phyloP scores from a whole-genome alignment of 352 stramenopile species.

The Phytopythium litorale region DNA sequence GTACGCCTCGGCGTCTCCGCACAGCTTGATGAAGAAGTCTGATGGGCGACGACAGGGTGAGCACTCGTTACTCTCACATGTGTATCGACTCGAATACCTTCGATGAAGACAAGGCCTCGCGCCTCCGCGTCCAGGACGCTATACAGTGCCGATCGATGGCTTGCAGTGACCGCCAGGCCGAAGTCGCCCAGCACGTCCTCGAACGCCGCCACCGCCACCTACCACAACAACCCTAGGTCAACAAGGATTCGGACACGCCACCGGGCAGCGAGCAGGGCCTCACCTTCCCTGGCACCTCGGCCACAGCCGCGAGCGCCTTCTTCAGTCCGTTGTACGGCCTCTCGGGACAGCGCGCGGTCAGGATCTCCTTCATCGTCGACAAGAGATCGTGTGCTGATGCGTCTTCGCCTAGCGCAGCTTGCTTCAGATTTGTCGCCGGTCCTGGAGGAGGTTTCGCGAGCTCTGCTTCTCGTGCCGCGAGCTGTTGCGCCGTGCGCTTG shows the following conservation, averaged over 20 bases:
- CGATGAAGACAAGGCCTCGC: constrained; percentile 56
- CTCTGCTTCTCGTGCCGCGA: constrained; percentile 12
- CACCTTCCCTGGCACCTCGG: constrained; percentile 72
- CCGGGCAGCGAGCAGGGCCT: not conserved
- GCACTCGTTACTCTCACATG: not conserved
- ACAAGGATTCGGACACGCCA: not conserved
- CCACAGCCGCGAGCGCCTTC: constrained; percentile 64
- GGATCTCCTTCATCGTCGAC: constrained; percentile 64
- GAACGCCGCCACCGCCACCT: constrained; percentile 66
- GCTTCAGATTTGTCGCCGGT: constrained; percentile 40
- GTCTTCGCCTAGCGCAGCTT: constrained; percentile 35
- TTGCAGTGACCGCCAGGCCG: constrained; percentile 35
- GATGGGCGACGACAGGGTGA: not conserved
- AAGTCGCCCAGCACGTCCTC: constrained; percentile 73
- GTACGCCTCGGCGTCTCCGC: constrained; percentile 56
- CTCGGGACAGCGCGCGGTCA: constrained; percentile 46
- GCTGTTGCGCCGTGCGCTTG: constrained; percentile 16
- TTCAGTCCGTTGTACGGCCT: constrained; percentile 78
- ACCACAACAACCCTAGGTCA: not conserved
- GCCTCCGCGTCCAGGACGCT: constrained; percentile 50
- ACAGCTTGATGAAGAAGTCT: constrained; percentile 82
- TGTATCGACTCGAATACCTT: constrained; percentile 29
- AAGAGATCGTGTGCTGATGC: constrained; percentile 63
- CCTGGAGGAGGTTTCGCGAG: constrained; percentile 10
- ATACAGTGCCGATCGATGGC: constrained; percentile 40